Conservation (phyloP, 331 rosid genomes). For the Rhamnella rubrinervis region DNA sequence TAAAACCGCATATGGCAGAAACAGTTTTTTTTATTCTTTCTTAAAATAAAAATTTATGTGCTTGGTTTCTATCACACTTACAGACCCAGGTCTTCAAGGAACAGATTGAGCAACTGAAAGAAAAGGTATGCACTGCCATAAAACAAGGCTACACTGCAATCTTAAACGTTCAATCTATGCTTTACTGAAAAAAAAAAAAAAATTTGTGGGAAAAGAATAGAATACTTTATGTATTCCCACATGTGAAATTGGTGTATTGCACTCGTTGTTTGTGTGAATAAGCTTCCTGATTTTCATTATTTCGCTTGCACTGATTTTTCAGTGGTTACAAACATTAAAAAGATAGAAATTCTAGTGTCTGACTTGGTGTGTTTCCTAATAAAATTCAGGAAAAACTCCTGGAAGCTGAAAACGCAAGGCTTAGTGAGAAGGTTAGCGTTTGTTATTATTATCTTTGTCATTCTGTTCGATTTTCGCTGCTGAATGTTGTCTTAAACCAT, state of each 20-base stretch:
- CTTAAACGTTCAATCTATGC: background rate
- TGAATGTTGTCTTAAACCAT: no score
- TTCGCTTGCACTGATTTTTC: background rate
- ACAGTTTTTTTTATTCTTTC: background rate
- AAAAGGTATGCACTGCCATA: constrained; percentile 47
- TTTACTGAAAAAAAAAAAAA: no score
- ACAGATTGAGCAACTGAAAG: constrained; percentile 61
- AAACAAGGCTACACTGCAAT: background rate
- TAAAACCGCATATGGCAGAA: no score
- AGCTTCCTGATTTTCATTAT: background rate
- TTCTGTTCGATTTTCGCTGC: no score
- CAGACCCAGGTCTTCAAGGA: constrained; percentile 70
- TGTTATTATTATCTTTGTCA: background rate
- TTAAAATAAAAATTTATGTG: constrained; percentile 4
- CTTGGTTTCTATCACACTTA: constrained; percentile 10
- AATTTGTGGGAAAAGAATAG: no score
- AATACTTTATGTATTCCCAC: no score
- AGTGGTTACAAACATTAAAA: background rate
- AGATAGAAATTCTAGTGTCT: background rate
- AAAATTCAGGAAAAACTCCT: constrained; percentile 60
- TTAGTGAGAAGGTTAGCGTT: constrained; percentile 54
- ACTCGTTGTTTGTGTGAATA: background rate
- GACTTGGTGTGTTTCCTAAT: constrained; percentile 1
- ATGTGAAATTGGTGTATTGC: background rate
- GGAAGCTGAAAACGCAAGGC: constrained; percentile 57